phyloP scores from a whole-genome alignment of 257 asterid genomes.

The Nicotiana noctiflora region DNA sequence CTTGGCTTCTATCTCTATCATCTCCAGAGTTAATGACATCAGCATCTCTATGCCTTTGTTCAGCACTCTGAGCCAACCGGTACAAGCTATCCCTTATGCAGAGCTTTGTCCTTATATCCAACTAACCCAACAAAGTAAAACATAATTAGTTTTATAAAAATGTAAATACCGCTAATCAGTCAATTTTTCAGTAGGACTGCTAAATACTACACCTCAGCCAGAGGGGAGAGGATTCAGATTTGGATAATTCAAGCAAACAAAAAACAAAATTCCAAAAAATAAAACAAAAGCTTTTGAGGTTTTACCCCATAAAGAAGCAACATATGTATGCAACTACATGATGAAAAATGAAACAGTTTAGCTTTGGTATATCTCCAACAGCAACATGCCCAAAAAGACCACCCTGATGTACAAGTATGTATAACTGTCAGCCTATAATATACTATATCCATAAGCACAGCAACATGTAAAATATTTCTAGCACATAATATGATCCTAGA shows the following conservation, averaged over 20 bases:
- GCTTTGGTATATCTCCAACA: not conserved
- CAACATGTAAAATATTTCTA: not conserved
- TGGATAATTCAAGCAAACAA: not conserved
- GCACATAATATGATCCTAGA: not conserved
- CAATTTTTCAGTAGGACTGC: not conserved
- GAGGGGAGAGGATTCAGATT: not conserved
- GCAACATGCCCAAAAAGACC: not conserved
- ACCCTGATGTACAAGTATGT: not conserved
- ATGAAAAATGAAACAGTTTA: not conserved
- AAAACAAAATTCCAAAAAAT: not conserved
- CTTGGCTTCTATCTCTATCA: constrained; percentile 36
- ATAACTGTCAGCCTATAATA: not conserved
- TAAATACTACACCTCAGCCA: not conserved
- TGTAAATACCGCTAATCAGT: not conserved
- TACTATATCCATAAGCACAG: not conserved
- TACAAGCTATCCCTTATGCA: constrained; percentile 84
- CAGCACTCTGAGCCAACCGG: constrained; percentile 80
- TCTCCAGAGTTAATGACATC: constrained; percentile 25
- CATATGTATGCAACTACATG: not conserved
- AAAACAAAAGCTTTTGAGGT: not conserved
- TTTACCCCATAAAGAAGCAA: not conserved
- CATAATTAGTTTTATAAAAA: not conserved
- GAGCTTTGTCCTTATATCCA: constrained; percentile 73
- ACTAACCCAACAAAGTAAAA: constrained; percentile 36
- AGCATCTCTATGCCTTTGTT: constrained; percentile 44